These are phyloP conservation scores for Talaromyces liani DNA, from an alignment of 495 filamentous ascomycete species.

Conservation along the genomic window DNA sequence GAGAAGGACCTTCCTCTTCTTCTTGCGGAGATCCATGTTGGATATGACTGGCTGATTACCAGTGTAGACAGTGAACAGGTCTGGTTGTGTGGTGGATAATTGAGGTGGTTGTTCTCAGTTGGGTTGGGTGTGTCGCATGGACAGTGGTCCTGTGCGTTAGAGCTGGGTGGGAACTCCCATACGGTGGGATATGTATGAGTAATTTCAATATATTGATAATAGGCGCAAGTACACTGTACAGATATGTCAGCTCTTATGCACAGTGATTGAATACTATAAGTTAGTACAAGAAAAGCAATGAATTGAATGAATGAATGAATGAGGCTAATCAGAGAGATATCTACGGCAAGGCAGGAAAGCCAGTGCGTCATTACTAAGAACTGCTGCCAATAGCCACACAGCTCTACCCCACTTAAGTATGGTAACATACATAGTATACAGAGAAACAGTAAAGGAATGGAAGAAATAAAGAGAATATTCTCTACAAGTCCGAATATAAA, in stretches of 20 bases:
- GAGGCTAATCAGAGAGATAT: neutral
- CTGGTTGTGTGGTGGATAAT: neutral
- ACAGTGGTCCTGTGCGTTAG: neutral
- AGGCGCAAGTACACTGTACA: neutral
- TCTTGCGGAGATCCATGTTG: constrained; percentile 40
- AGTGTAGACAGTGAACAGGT: neutral
- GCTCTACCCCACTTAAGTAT: neutral
- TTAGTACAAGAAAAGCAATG: no score
- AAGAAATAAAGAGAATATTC: neutral
- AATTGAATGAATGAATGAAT: neutral
- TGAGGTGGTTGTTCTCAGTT: neutral
- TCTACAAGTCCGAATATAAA: neutral
- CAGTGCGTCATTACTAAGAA: constrained; percentile 2
- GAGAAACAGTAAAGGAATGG: neutral
- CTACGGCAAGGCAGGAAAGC: neutral
- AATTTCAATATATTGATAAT: neutral
- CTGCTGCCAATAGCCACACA: neutral
- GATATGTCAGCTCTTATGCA: neutral
- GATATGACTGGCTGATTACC: neutral
- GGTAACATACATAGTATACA: neutral
- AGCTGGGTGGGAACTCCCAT: neutral
- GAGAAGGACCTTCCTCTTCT: constrained; percentile 51
- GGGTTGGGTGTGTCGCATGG: neutral
- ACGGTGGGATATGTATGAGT: neutral
- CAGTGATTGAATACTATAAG: neutral